Conservation (phyloP, 148 eudicot genomes). For the Vaccinium macrocarpon region DNA sequence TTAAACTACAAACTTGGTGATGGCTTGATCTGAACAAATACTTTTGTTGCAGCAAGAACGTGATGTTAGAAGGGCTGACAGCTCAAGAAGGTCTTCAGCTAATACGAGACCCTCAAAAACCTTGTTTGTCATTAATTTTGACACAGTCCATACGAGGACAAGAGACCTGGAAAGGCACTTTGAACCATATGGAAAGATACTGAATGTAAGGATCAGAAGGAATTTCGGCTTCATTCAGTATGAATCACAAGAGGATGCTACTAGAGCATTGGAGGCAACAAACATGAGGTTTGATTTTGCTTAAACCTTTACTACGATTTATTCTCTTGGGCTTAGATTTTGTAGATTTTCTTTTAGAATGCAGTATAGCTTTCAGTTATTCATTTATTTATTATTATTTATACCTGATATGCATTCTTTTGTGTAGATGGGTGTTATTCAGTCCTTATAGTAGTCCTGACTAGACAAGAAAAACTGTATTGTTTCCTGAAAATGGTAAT, state of each 20-base stretch:
- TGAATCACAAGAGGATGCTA: conserved; percentile 85
- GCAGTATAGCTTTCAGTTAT: not conserved
- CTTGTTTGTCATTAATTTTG: conserved; percentile 79
- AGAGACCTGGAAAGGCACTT: conserved; percentile 83
- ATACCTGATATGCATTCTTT: not conserved
- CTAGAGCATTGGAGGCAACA: conserved; percentile 72
- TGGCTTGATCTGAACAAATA: conserved; percentile 4
- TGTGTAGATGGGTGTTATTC: not conserved
- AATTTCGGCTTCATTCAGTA: conserved; percentile 81
- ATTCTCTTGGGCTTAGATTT: not conserved
- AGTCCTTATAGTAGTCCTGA: not conserved
- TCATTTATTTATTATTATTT: not conserved
- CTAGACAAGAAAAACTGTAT: not conserved
- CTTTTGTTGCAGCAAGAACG: conserved; percentile 65
- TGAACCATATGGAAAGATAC: conserved; percentile 66
- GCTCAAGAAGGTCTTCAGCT: conserved; percentile 51
- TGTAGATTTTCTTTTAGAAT: not conserved
- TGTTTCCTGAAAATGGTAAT: not conserved
- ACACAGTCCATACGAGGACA: conserved; percentile 59
- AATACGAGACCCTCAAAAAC: conserved; percentile 65
- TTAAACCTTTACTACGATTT: not conserved
- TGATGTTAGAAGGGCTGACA: conserved; percentile 51
- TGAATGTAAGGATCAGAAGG: conserved; percentile 67
- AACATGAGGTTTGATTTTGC: conserved; percentile 51
- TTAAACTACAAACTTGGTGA: not conserved